Percentiles rank a stretch among this genome's conserved stretches.
phyloP scores from a whole-genome alignment of 139 green algal species.

The Coccomyxa sp. region DNA sequence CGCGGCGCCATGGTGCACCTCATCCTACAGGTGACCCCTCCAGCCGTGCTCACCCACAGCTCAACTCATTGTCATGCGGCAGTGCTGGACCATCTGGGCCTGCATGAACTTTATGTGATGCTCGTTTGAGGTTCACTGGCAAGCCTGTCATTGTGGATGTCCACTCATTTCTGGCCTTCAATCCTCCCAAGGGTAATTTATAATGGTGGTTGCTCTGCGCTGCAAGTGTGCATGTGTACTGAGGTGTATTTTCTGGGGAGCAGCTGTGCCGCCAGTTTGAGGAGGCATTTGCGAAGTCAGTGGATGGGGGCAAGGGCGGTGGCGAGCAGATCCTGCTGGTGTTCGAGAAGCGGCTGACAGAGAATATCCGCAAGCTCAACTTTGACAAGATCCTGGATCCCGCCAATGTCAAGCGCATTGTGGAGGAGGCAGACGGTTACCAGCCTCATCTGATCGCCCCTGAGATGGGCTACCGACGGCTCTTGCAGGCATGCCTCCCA shows the following conservation, averaged over 20 bases:
- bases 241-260: too few relatives aligned
- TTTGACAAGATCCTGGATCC: constrained; percentile 86
- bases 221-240: neutral
- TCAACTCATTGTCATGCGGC: too few relatives aligned
- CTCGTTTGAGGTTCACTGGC: neutral
- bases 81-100: too few relatives aligned
- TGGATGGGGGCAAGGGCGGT: constrained; percentile 81
- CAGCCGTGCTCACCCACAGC: neutral
- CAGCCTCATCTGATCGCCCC: constrained; percentile 96
- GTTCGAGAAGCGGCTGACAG: constrained; percentile 89
- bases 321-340: constrained; percentile 44
- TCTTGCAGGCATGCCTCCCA: constrained; percentile 70
- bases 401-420: constrained; percentile 79
- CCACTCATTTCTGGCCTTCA: too few relatives aligned
- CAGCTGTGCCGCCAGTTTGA: constrained; percentile 79
- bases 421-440: constrained; percentile 94
- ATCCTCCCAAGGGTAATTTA: too few relatives aligned
- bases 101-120: neutral
- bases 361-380: constrained; percentile 80
- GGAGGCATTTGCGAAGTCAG: constrained; percentile 67
- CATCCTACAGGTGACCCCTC: constrained; percentile 54
- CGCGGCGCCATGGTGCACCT: constrained; percentile 88
- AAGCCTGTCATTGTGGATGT: neutral
- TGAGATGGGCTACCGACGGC: constrained; percentile 88
- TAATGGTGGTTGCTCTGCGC: neutral